Conservation (phyloP, 768 basidiomycete species). For the Daedaleopsis sinensis region DNA sequence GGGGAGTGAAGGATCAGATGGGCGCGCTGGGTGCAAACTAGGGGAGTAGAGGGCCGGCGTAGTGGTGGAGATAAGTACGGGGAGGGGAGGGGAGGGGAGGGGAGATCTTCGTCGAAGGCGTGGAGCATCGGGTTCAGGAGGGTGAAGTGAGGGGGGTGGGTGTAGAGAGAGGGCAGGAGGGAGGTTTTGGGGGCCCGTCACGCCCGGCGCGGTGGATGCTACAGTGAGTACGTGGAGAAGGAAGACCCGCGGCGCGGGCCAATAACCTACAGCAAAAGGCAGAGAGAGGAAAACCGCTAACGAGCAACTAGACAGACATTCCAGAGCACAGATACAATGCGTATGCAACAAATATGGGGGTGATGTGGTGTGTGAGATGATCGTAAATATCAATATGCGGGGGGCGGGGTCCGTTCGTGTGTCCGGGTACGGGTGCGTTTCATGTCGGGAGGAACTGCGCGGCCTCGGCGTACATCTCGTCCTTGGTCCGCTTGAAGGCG, state of each 20-base stretch:
- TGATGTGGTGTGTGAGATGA: neutral
- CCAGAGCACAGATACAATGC: constrained; percentile 7
- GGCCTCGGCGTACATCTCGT: constrained; percentile 75
- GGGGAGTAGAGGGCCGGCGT: neutral
- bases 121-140: neutral
- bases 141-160: neutral
- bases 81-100: neutral
- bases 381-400: neutral
- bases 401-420: neutral
- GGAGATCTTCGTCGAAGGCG: neutral
- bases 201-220: neutral
- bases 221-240: neutral
- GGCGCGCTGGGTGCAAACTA: neutral
- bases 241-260: neutral
- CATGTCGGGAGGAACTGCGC: constrained; percentile 67
- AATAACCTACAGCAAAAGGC: constrained; percentile 1
- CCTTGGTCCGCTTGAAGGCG: constrained; percentile 73
- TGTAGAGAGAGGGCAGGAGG: neutral
- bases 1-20: neutral
- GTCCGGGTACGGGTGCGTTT: constrained; percentile 12
- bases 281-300: neutral
- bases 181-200: neutral
- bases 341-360: neutral
- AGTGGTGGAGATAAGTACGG: too few relatives aligned
- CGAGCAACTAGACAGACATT: neutral